Evolutionary conservation across 2,329 filamentous ascomycete species (phyloP), one percentile per base, ranked within the genome.

Genomic region (Aplosporella prunicola): DNA sequence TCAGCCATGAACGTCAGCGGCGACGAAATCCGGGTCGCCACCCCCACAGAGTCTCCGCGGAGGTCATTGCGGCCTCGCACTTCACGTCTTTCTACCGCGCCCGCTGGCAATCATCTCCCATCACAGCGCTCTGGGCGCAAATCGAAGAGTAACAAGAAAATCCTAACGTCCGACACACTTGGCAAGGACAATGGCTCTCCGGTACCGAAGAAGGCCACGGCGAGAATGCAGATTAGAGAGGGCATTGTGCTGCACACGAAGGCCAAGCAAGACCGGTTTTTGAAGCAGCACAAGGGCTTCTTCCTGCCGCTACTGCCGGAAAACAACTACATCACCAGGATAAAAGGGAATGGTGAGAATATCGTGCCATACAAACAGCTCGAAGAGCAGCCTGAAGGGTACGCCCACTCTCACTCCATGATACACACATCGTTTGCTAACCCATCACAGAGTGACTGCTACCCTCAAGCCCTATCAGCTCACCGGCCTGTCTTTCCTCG

Each of bases 401-500:
- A 47, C 45, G 53, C 43, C n/a, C n/a, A n/a, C 10, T 11, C 11
- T 13, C n/a, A 17, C 7, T 35, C 2, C 20, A 26, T 14, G 10
- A 5, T 31, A 5, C 27, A 37, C n/a, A 20, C 25, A 14, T 14
- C 9, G 9, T 17, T 18, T 5, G 17, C 35, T 43, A 20, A 20
- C 16, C 10, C n/a, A 7, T 31, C 13, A 2, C 22, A 63, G 58
- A 2, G 61, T 76, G 9, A 66, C 50, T 2, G 72, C 72, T 1
- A 61, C 48, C 0, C 67, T 98, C 53, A 98, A 98, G 63, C 91
- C 96, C 53, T 98, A 98, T 62, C 91, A 98, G 64, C 52, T 98
- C 57, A 94, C 93, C 71, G 91, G 91, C 68, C 69, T 98, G 22
- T 91, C 96, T 55, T 98, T 88, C 84, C 93, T 98, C 82, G 80